These are phyloP conservation scores for Termitomyces sp. DNA, from an alignment of 768 basidiomycete species.

Conservation along the genomic window DNA sequence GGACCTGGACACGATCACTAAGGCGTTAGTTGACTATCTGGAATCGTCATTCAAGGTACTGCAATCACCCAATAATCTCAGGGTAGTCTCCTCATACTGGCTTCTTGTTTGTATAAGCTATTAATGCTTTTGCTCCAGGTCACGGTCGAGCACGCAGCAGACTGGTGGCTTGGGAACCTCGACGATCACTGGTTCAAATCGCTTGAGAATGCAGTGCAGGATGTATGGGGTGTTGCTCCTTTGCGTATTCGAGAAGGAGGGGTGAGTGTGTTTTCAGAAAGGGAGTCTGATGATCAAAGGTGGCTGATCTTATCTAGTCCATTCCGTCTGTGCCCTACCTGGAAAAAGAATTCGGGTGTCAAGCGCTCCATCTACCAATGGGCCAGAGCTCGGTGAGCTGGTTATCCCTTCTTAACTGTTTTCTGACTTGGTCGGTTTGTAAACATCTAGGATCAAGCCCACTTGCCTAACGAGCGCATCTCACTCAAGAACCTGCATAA, in stretches of 20 bases:
- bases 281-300: not conserved
- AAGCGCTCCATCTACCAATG: constrained; percentile 89
- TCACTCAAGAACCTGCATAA: constrained; percentile 75
- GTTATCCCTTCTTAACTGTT: not conserved
- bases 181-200: constrained; percentile 84
- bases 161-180: constrained; percentile 95
- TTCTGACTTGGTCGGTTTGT: not conserved
- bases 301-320: constrained; percentile 41
- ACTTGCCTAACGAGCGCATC: constrained; percentile 91
- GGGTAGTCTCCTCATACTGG: constrained; percentile 34
- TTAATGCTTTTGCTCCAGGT: constrained; percentile 39
- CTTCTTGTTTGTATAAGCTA: not conserved
- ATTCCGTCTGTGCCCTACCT: constrained; percentile 93
- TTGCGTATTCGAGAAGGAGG: constrained; percentile 92
- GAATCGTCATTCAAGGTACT: constrained; percentile 50
- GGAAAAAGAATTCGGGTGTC: constrained; percentile 87
- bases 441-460: constrained; percentile 73
- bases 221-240: constrained; percentile 86
- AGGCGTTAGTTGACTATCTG: constrained; percentile 55
- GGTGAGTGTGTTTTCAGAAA: constrained; percentile 36
- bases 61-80: constrained; percentile 64
- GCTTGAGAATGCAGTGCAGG: constrained; percentile 73
- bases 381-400: constrained; percentile 79
- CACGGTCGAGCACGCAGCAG: constrained; percentile 74
- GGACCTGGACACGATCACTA: constrained; percentile 63